Evolutionary conservation across 2,329 filamentous ascomycete species (phyloP), one percentile per base, ranked within the genome.

Genomic region (Phialophora chinensis): DNA sequence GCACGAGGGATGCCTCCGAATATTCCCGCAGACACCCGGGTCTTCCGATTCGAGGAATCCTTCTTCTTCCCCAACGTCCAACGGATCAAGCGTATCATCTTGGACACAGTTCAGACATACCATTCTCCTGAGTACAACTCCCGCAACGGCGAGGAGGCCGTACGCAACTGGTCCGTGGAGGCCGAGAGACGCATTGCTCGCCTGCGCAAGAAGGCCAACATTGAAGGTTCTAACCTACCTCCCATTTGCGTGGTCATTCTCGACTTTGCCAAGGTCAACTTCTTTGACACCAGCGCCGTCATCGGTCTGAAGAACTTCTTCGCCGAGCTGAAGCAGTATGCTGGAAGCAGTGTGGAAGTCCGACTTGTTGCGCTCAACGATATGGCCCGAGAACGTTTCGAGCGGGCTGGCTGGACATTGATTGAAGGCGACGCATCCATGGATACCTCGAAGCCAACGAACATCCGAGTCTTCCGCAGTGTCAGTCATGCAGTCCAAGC

Each of bases 1-100:
- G 65, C 69, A 8, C 38, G 73, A 54, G 65, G 70, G 50, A 42
- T 72, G 60, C 25, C 74, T 47, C 1, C 54, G 62, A 10, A 61
- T 61, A 73, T 81, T 3, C 77, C 79, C 0, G 75, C 79, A 2
- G 86, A 88, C 70, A 81, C 82, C 1, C 85, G 84, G 33, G 77
- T 89, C 42, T 85, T 89, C 73, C 79, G 79, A 3, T 86, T 88
- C 75, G 82, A 80, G 42, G 84, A 87, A 64, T 82, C 84, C 1
- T 77, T 89, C 42, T 84, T 88, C 75, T 89, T 88, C 77, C 84
- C 83, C 67, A 89, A 89, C 72, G 86, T 86, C 2, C 85, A 86
- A 63, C 77, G 82, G 49, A 75, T 83, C 66, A 86, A 85, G 56
- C 79, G 75, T 2, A 75, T 78, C 7, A 81, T 85, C 20, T 75